Conservation (phyloP, 2,329 filamentous ascomycete genomes). For the Bisporella sp. region DNA sequence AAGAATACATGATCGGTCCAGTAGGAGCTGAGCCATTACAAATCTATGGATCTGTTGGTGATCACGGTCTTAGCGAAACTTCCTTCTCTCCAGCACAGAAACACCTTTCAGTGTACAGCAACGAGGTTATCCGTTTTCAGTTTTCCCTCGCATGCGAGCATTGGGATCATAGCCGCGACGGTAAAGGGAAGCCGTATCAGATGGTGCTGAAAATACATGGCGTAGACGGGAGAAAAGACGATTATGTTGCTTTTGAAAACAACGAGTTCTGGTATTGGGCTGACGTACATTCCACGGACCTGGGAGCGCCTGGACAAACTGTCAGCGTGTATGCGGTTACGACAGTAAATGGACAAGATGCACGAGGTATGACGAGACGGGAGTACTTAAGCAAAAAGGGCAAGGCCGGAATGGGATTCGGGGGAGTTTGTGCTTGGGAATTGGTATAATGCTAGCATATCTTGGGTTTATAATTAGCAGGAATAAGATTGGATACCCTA, state of each 20-base stretch:
- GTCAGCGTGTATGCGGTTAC: slow-evolving; percentile 58
- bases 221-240: slow-evolving; percentile 57
- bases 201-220: slow-evolving; percentile 64
- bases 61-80: slow-evolving; percentile 46
- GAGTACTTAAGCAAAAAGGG: slow-evolving; percentile 25
- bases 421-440: slow-evolving; percentile 24
- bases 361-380: slow-evolving; percentile 21
- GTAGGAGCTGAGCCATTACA: slow-evolving; percentile 39
- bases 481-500: too few relatives aligned
- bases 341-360: slow-evolving; percentile 30
- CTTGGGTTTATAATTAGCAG: too few relatives aligned
- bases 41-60: slow-evolving; percentile 37
- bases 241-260: slow-evolving; percentile 65
- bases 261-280: slow-evolving; percentile 77
- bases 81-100: slow-evolving; percentile 56
- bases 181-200: slow-evolving; percentile 57
- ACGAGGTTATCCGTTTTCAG: slow-evolving; percentile 65
- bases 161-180: slow-evolving; percentile 67
- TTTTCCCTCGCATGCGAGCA: slow-evolving; percentile 76
- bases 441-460: slow-evolving; percentile 15
- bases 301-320: slow-evolving; percentile 64
- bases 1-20: slow-evolving; percentile 69
- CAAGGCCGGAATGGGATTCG: slow-evolving; percentile 22
- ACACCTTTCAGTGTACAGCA: slow-evolving; percentile 52
- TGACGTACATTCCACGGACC: slow-evolving; percentile 59